Base-by-base conservation (phyloP, 78 protist genomes). In the Mantamonas sphyraenae region DNA sequence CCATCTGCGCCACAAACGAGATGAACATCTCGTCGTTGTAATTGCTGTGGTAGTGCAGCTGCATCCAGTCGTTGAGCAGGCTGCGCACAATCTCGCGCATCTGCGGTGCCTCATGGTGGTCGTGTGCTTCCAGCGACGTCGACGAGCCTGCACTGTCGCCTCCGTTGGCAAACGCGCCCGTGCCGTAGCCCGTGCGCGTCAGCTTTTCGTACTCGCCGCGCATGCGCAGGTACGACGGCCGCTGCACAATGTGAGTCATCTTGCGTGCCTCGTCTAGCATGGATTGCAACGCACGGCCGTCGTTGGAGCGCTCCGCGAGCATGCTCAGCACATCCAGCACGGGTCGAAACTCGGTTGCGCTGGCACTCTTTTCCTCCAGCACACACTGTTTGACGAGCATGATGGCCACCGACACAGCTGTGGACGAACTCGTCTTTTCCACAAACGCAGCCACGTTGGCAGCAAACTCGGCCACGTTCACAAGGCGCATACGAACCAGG, bases 271-370 rank as follows among this genome's bases (percentile, higher is more conserved):
- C n/a, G n/a, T n/a, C n/a, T n/a, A n/a, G n/a, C n/a, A n/a, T n/a
- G n/a, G n/a, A n/a, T n/a, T n/a, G n/a, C n/a, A n/a, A n/a, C n/a
- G n/a, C n/a, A n/a, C n/a, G n/a, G n/a, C n/a, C n/a, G n/a, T n/a
- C 62, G 24, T 26, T 17, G 62, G 62, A 30, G 39, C 22, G 24
- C 8, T 20, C 24, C 62, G 17, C 68, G 35, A 83, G 22, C 63
- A 68, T 74, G 28, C 57, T 40, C 64, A 84, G 75, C 7, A 79
- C 55, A 34, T 74, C 85, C 22, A 76, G 42, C 9, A 68, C 64
- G 2, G 30, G 35, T 24, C 73, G 50, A 38, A 79, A 62, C 42
- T 79, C 77, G 10, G 51, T 31, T 3, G 69, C 51, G 37, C 66
- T 71, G 26, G 75, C 73, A 61, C 64, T 71, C 50, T 34, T 12